Evolutionary conservation across 23 red algal genomes (phyloP), one percentile per base, ranked within the genome.

Genomic region (Chondrus crispus): DNA sequence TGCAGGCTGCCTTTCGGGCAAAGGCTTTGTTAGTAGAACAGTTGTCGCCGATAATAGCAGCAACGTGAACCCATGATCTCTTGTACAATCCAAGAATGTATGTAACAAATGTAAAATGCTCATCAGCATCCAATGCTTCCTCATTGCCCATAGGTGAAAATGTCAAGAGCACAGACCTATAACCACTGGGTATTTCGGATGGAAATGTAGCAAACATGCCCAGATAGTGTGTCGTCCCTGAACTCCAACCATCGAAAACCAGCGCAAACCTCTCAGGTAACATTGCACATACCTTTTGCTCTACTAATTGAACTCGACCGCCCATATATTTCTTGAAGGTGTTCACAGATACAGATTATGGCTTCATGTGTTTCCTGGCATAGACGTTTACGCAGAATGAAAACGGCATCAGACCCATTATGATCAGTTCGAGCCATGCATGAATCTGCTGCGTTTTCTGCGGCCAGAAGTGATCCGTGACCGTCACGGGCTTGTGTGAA

Each of bases 121-220:
- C 78, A 58, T 52, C 78, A 1, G 52, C 9, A 40, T 20, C 32
- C 1, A 2, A 38, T 19, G 46, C 24, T 33, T 83, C 1, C 46
- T 83, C 78, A 53, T 83, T 60, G n/a, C 45, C 46, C 52, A 83
- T 68, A 8, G 78, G 78, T 45, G 45, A 54, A 52, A 83, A 62
- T 32, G 78, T 45, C 29, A 62, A 0, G 24, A 83, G 2, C 28
- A 83, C 46, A 8, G 24, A 22, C 16, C 57, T 45, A 24, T 60
- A 83, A n/a, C 78, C 46, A 58, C n/a, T 40, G 24, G 26, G 41
- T 33, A 20, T 1, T 62, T 54, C 57, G 24, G 78, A n/a, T 28
- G 51, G 78, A 83, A 83, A 83, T 10, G 46, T 83, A 35, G 78
- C 78, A 83, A 24, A 83, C n/a, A 83, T 60, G 26, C 46, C 78